Evolutionary conservation across 1,284 basidiomycete species (phyloP).

Genomic region (Volvariella volvacea): DNA sequence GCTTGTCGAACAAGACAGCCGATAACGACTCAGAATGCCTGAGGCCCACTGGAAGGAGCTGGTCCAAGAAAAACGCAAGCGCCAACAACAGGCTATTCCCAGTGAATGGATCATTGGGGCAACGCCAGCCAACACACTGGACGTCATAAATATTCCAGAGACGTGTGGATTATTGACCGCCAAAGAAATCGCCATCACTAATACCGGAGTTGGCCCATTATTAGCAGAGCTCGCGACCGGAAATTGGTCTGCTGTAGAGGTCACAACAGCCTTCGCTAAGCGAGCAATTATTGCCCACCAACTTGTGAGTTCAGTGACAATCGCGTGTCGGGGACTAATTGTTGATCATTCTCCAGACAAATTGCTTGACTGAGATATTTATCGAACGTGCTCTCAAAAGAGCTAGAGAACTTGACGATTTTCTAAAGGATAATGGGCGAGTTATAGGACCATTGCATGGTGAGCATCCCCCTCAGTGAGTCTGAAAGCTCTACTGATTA

Average conservation of each 20-base stretch:
- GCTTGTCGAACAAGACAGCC: too few relatives aligned
- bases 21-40: too few relatives aligned
- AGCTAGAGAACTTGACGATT: conserved; percentile 52
- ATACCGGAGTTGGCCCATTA: conserved; percentile 40
- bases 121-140: conserved; percentile 34
- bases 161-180: conserved; percentile 52
- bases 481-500: neutral
- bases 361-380: conserved; percentile 68
- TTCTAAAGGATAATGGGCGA: conserved; percentile 41
- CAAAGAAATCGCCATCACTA: conserved; percentile 65
- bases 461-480: too few relatives aligned
- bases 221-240: conserved; percentile 39
- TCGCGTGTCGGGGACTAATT: too few relatives aligned
- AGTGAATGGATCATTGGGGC: conserved; percentile 47
- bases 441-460: conserved; percentile 50
- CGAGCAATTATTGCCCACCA: conserved; percentile 79
- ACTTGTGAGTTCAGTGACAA: conserved; percentile 65
- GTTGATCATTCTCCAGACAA: too few relatives aligned
- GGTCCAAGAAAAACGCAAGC: conserved; percentile 42
- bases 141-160: conserved; percentile 52
- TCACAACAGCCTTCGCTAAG: conserved; percentile 74
- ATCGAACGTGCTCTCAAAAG: conserved; percentile 50
- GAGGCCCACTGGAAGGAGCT: conserved; percentile 39
- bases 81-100: conserved; percentile 52
- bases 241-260: conserved; percentile 57